Evolutionary conservation across 495 filamentous ascomycete species (phyloP).

Genomic region (Trichoderma orchidacearum): DNA sequence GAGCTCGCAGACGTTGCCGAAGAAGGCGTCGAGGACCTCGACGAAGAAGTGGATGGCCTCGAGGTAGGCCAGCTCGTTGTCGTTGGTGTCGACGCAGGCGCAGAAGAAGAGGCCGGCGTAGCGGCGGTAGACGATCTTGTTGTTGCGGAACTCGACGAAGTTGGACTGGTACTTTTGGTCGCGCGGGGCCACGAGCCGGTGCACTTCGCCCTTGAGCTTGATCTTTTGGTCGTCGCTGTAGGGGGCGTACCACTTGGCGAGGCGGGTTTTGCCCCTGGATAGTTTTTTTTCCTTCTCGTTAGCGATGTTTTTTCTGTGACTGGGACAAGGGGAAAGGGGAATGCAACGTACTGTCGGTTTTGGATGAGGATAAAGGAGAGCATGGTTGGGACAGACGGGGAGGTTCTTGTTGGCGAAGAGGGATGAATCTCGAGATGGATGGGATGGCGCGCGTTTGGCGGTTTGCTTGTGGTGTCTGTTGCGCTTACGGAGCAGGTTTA

Average conservation of each 20-base stretch:
- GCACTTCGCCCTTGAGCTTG: slow-evolving; percentile 90
- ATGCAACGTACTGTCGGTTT: slow-evolving; percentile 65
- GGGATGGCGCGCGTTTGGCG: not conserved
- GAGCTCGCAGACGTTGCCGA: slow-evolving; percentile 97
- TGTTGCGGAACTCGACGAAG: slow-evolving; percentile 90
- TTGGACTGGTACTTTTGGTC: slow-evolving; percentile 99
- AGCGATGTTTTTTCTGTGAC: not conserved
- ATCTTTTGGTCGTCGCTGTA: slow-evolving; percentile 97
- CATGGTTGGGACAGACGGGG: slow-evolving; percentile 24
- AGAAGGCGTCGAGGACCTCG: slow-evolving; percentile 95
- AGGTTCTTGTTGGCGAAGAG: not conserved
- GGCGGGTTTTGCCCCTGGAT: slow-evolving; percentile 84
- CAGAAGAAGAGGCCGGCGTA: slow-evolving; percentile 98
- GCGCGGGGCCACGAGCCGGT: slow-evolving; percentile 90
- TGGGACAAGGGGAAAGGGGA: not conserved
- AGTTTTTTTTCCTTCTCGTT: too few species aligned
- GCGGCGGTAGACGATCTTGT: slow-evolving; percentile 90
- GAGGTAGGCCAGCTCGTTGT: slow-evolving; percentile 94
- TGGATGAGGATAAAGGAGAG: slow-evolving; percentile 94
- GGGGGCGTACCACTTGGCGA: slow-evolving; percentile 97
- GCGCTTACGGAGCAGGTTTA: too few species aligned
- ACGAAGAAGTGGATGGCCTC: slow-evolving; percentile 99
- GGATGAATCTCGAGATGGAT: not conserved
- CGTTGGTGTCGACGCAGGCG: slow-evolving; percentile 96
- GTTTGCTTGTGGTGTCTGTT: not conserved